A percentile compares a stretch with the other conserved stretches of the same genome.
Conservation (phyloP, 352 stramenopile species). For the Salisapilia sapeloensis region DNA sequence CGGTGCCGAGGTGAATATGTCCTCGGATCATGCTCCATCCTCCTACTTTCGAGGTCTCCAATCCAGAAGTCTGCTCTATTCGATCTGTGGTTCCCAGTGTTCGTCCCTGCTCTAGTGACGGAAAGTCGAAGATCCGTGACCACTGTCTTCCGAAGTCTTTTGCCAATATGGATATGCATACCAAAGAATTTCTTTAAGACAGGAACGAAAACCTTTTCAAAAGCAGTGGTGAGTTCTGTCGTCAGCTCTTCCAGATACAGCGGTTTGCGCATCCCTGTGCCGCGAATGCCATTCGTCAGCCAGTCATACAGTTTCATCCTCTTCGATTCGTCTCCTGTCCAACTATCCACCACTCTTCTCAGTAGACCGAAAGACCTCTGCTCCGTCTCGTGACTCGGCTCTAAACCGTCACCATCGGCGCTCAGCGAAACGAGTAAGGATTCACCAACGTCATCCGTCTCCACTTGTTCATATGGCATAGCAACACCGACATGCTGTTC, state of each 20-base stretch:
- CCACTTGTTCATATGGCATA: conserved; percentile 8
- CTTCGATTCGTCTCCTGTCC: conserved; percentile 56
- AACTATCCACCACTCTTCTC: conserved; percentile 33
- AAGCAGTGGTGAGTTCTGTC: conserved; percentile 37
- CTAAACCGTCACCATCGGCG: too few relatives aligned
- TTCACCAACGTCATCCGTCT: conserved; percentile 12
- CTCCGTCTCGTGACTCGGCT: conserved; percentile 25
- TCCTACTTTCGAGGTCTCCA: not conserved
- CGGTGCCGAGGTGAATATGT: too few relatives aligned
- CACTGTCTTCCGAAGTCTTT: conserved; percentile 33
- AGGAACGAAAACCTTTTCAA: conserved; percentile 38
- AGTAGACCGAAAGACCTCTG: conserved; percentile 42
- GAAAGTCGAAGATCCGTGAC: conserved; percentile 44
- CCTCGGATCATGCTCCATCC: not conserved
- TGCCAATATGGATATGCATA: conserved; percentile 35
- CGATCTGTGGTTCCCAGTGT: conserved; percentile 7
- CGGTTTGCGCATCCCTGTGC: conserved; percentile 24
- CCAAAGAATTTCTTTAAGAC: conserved; percentile 37
- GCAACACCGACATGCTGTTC: conserved; percentile 12
- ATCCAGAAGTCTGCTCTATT: too few relatives aligned
- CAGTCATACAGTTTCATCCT: conserved; percentile 53
- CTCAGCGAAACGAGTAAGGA: too few relatives aligned
- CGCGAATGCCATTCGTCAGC: conserved; percentile 43
- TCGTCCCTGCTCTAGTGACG: conserved; percentile 7
- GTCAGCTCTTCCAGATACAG: conserved; percentile 44